These are phyloP conservation scores for Colletotrichum musicola DNA, from an alignment of 2,329 filamentous ascomycete species.

Conservation along the genomic window DNA sequence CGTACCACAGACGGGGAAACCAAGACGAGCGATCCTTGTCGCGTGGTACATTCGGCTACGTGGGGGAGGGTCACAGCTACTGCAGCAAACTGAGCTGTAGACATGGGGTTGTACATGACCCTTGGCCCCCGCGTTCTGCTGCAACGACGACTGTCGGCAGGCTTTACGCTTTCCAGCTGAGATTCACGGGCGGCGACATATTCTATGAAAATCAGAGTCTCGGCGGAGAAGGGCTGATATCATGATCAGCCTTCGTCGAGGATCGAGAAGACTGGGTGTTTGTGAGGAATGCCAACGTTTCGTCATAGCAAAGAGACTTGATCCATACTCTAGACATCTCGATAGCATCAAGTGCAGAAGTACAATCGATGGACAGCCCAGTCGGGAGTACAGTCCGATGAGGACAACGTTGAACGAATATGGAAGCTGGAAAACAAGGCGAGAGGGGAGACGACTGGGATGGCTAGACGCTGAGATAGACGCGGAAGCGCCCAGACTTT, in stretches of 20 bases:
- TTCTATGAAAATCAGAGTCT: background rate
- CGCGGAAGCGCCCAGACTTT: conserved; percentile 17
- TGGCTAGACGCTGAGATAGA: background rate
- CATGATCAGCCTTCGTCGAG: background rate
- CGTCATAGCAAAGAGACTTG: background rate
- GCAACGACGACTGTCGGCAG: background rate
- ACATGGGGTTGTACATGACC: conserved; percentile 1
- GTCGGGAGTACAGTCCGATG: background rate
- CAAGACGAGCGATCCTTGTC: conserved; percentile 12
- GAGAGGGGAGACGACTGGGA: background rate
- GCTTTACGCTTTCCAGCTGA: background rate
- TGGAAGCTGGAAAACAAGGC: background rate
- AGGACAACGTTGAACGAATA: background rate
- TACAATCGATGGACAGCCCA: background rate
- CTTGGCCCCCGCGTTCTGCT: background rate
- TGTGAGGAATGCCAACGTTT: background rate
- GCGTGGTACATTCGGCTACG: conserved; percentile 15
- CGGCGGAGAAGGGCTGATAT: background rate
- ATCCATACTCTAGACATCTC: background rate
- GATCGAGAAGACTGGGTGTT: background rate
- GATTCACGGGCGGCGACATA: background rate
- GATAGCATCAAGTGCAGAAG: no score
- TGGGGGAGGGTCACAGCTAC: conserved; percentile 14
- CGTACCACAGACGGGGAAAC: background rate
- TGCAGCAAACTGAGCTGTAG: background rate